Percentiles rank a stretch among this genome's conserved stretches.
Conservation (phyloP, 176 grass and related monocot genomes). For the Phoenix dactylifera region DNA sequence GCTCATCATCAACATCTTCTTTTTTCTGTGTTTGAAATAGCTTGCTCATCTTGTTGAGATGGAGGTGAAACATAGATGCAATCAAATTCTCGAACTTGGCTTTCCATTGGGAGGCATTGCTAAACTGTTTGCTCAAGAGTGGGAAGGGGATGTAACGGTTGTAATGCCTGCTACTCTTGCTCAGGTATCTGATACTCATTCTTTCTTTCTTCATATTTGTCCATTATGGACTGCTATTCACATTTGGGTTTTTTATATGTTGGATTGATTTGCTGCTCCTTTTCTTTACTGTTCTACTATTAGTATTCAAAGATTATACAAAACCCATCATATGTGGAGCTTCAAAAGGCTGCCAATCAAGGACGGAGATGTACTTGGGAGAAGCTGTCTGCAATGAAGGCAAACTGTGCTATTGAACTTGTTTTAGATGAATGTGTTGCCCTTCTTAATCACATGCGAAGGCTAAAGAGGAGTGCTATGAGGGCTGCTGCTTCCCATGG, state of each 20-base stretch:
- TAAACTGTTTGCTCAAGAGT: slow-evolving; percentile 90
- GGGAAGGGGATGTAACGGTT: slow-evolving; percentile 87
- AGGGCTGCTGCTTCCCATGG: slow-evolving; percentile 71
- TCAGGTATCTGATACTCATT: slow-evolving; percentile 34
- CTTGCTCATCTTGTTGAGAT: slow-evolving; percentile 76
- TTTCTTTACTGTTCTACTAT: slow-evolving; percentile 1
- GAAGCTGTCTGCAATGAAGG: slow-evolving; percentile 82
- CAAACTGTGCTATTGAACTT: slow-evolving; percentile 85
- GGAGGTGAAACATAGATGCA: slow-evolving; percentile 93
- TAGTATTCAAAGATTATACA: slow-evolving; percentile 97
- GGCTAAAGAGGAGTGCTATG: slow-evolving; percentile 63
- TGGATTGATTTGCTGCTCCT: slow-evolving; percentile 16
- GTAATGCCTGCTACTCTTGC: slow-evolving; percentile 93
- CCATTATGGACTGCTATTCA: background rate
- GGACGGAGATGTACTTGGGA: slow-evolving; percentile 83
- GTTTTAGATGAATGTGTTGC: slow-evolving; percentile 81
- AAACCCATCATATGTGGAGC: slow-evolving; percentile 66
- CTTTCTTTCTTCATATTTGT: background rate
- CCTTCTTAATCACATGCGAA: slow-evolving; percentile 78
- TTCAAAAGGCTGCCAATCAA: slow-evolving; percentile 82
- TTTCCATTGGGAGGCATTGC: slow-evolving; percentile 76
- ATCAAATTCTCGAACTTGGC: slow-evolving; percentile 85
- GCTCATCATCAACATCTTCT: no score
- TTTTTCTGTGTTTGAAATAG: slow-evolving; percentile 6
- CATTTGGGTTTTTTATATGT: no score